These are phyloP conservation scores for Plasmopara muralis DNA, from an alignment of 352 stramenopile species.

Conservation along the genomic window DNA sequence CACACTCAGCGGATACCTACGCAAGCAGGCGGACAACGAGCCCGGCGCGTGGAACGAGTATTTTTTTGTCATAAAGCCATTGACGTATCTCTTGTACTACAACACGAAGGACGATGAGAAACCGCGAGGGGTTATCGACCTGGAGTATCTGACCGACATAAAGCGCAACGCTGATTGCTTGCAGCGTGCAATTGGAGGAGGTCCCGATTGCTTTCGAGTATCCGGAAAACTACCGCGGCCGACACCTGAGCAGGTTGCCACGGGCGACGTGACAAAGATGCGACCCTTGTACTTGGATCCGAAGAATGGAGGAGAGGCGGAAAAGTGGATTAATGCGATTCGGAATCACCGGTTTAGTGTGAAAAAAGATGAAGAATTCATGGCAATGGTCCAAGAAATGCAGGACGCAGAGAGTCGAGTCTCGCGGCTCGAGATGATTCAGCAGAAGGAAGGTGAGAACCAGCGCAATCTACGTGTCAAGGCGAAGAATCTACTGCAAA, in stretches of 20 bases:
- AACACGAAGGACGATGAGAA: slow-evolving; percentile 52
- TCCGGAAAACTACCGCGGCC: slow-evolving; percentile 46
- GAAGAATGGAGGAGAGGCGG: slow-evolving; percentile 37
- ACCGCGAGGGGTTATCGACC: slow-evolving; percentile 67
- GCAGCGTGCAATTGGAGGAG: slow-evolving; percentile 58
- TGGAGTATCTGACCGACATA: slow-evolving; percentile 73
- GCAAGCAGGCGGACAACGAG: slow-evolving; percentile 77
- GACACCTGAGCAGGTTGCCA: slow-evolving; percentile 32
- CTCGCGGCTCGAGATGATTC: slow-evolving; percentile 22
- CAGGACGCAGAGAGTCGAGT: slow-evolving; percentile 30
- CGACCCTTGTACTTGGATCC: slow-evolving; percentile 65
- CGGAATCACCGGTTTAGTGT: slow-evolving; percentile 58
- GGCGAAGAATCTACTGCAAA: slow-evolving; percentile 27
- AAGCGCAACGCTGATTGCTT: slow-evolving; percentile 70
- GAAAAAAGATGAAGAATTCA: slow-evolving; percentile 38
- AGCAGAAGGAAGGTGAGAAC: slow-evolving; percentile 21
- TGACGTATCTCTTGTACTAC: slow-evolving; percentile 84
- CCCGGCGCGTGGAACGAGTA: slow-evolving; percentile 71
- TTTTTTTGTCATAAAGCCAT: slow-evolving; percentile 70
- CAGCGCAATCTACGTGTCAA: slow-evolving; percentile 19
- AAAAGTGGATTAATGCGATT: slow-evolving; percentile 68
- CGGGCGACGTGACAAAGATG: slow-evolving; percentile 35
- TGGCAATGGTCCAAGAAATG: slow-evolving; percentile 30
- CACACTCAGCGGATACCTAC: slow-evolving; percentile 53
- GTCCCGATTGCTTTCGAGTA: slow-evolving; percentile 63